Conservation (phyloP, 1,284 basidiomycete species). For the Apiotrichum siamense region DNA sequence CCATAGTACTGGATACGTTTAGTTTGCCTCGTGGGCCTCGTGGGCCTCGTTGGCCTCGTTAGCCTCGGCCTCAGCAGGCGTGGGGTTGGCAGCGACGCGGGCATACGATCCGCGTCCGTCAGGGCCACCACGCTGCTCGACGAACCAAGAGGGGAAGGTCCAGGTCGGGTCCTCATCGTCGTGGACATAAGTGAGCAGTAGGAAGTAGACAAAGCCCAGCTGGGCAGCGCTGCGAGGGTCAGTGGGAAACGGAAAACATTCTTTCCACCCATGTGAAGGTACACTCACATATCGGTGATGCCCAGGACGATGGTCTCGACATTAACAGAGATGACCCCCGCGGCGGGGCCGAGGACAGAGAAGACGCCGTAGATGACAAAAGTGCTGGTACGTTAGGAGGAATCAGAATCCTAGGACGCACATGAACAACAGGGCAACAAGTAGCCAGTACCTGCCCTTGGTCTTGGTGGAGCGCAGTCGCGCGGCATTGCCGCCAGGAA, state of each 20-base stretch:
- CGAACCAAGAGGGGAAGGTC: conserved; percentile 42
- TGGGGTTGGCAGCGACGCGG: conserved; percentile 17
- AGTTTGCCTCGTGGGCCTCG: neutral
- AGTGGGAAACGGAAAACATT: too few species aligned
- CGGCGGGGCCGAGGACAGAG: conserved; percentile 33
- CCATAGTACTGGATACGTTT: neutral
- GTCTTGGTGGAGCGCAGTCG: conserved; percentile 27
- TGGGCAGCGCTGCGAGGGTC: conserved; percentile 27
- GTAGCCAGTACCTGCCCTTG: conserved; percentile 34
- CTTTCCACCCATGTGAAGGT: neutral
- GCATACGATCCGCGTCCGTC: conserved; percentile 42
- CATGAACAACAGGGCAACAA: conserved; percentile 28
- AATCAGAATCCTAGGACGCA: conserved; percentile 6
- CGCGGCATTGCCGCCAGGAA: conserved; percentile 32
- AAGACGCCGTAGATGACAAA: conserved; percentile 41
- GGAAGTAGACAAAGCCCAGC: conserved; percentile 42
- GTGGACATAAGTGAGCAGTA: conserved; percentile 40
- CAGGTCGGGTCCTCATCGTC: conserved; percentile 37
- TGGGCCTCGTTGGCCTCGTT: neutral
- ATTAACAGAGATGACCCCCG: conserved; percentile 36
- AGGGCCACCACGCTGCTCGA: conserved; percentile 24
- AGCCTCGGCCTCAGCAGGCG: neutral
- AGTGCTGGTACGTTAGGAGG: conserved; percentile 12
- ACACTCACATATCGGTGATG: conserved; percentile 41
- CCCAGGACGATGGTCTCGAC: conserved; percentile 43